These are phyloP conservation scores for Rubia balearica DNA, from an alignment of 305 asterid genomes.

Conservation along the genomic window DNA sequence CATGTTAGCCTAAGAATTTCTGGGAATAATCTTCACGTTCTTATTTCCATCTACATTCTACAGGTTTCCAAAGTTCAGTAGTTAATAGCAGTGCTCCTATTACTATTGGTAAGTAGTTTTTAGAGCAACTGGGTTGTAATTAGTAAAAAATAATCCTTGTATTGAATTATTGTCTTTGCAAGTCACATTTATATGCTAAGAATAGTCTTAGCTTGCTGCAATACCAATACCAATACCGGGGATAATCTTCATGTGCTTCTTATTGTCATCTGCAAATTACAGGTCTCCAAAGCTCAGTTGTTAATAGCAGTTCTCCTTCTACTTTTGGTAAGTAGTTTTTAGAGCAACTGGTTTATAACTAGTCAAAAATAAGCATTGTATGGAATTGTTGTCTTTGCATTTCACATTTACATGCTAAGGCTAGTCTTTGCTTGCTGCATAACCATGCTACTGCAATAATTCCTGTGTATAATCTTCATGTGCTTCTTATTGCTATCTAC, in stretches of 20 bases:
- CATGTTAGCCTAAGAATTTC: not conserved
- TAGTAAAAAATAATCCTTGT: not conserved
- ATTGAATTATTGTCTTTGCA: not conserved
- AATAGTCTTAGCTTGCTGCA: not conserved
- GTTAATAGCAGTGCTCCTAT: constrained; percentile 26
- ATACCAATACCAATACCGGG: not conserved
- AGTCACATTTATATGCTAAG: not conserved
- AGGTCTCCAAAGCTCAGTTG: constrained; percentile 51
- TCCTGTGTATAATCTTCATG: not conserved
- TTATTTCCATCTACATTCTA: constrained; percentile 15
- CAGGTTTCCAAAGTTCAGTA: constrained; percentile 52
- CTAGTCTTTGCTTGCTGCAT: not conserved
- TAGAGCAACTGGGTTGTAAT: not conserved
- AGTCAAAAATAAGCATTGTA: too few species aligned
- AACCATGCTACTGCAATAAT: not conserved
- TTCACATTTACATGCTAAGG: not conserved
- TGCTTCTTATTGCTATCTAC: constrained; percentile 7
- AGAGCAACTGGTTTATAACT: too few species aligned
- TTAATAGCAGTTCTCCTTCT: constrained; percentile 23
- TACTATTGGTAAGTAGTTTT: constrained; percentile 61
- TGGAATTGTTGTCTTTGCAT: not conserved
- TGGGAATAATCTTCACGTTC: not conserved
- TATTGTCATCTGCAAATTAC: constrained; percentile 17
- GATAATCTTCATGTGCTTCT: not conserved
- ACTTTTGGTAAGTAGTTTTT: too few species aligned